Percentiles rank a stretch among this genome's conserved stretches.
These are phyloP conservation scores for Ophioceras dolichostomum DNA, from an alignment of 2,329 filamentous ascomycete genomes.

Conservation along the genomic window DNA sequence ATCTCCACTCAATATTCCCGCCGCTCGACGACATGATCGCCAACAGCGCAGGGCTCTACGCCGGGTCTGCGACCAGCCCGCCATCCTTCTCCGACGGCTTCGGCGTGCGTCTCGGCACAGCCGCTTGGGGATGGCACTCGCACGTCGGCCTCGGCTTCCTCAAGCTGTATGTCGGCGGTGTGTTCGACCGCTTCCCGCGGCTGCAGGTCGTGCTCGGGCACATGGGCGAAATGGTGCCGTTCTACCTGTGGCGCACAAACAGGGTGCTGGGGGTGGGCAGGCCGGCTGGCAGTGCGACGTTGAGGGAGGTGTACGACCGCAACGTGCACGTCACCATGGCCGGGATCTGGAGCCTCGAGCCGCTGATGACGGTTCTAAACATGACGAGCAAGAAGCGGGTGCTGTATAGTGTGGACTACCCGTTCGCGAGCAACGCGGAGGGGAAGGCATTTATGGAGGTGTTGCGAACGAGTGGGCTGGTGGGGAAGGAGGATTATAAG, in stretches of 20 bases:
- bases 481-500: constrained; percentile 34
- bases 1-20: constrained; percentile 26
- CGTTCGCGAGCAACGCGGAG: constrained; percentile 35
- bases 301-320: constrained; percentile 33
- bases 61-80: constrained; percentile 7
- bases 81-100: constrained; percentile 10
- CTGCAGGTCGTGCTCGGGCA: constrained; percentile 43
- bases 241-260: constrained; percentile 34
- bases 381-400: constrained; percentile 36
- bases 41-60: constrained; percentile 18
- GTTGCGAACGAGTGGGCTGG: constrained; percentile 32
- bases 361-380: constrained; percentile 28
- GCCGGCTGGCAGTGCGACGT: constrained; percentile 9
- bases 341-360: constrained; percentile 36
- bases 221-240: constrained; percentile 40
- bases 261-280: constrained; percentile 3
- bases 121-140: constrained; percentile 36
- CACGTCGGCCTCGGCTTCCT: constrained; percentile 35
- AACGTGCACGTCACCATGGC: constrained; percentile 47
- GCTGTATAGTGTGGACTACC: constrained; percentile 46
- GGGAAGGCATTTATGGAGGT: constrained; percentile 34
- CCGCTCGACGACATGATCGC: constrained; percentile 12
- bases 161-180: constrained; percentile 34
- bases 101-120: constrained; percentile 20
- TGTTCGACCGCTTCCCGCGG: constrained; percentile 41